Evolutionary conservation across 345 rosid species (phyloP), one percentile per base, ranked within the genome.

Genomic region (Dipteronia sinensis): DNA sequence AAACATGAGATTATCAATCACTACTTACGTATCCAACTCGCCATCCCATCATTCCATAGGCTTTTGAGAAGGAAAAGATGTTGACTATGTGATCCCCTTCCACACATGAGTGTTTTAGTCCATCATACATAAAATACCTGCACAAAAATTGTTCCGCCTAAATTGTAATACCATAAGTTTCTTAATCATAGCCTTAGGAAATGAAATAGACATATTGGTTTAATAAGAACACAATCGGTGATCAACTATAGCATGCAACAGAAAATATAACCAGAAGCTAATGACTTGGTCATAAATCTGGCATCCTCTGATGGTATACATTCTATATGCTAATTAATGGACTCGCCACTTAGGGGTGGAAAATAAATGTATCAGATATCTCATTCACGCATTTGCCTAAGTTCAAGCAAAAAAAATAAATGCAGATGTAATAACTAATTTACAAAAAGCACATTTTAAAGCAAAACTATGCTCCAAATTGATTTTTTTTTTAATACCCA

Each of bases 21-120:
- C 3, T 67, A 80, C 99, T 94, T 87, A 96, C 98, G 75, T 96
- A 94, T 86, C 99, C 99, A 76, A 96, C 97, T 72, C 99, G 88
- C 99, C 98, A 96, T 58, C 99, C 99, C 99, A 94, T 94, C 98
- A 96, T 96, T 58, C 99, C 99, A 19, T 96, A 94, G 61, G 98
- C 95, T 89, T 96, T 96, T 10, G 99, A 96, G 88, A 96, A 96
- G 74, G 99, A 94, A 84, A 96, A 96, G 74, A 96, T 87, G 81
- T 96, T 96, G 79, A 96, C 94, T 47, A 96, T 82, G 76, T 96
- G 98, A 80, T 94, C 85, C 77, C 95, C 99, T 85, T 96, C 98
- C 40, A 96, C 19, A 70, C 99, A 96, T 2, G 87, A 77, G 86
- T 96, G 99, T 83, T 94, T 87, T 72, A 80, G 90, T 72, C 92